A percentile compares a stretch with the other conserved stretches of the same genome.
phyloP scores from a whole-genome alignment of 345 rosid genomes.

The Adansonia digitata region DNA sequence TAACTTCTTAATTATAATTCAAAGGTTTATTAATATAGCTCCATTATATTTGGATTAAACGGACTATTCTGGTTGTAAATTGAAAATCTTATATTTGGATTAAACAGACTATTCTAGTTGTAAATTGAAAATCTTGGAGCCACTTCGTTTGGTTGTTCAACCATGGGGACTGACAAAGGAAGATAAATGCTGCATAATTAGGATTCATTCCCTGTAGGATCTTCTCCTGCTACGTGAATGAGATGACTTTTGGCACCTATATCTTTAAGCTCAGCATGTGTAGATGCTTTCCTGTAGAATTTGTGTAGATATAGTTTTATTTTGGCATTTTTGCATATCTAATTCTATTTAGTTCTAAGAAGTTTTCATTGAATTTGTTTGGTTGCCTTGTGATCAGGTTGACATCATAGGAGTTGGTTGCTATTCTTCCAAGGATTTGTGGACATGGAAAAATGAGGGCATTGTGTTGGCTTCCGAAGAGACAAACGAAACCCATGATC shows the following conservation, averaged over 20 bases:
- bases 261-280: background rate
- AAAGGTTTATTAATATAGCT: background rate
- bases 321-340: background rate
- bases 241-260: background rate
- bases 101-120: background rate
- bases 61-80: background rate
- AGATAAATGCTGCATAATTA: conserved; percentile 1
- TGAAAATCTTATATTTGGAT: background rate
- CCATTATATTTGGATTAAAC: background rate
- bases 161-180: background rate
- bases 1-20: background rate
- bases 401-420: conserved; percentile 94
- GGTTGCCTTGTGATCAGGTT: conserved; percentile 49
- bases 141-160: background rate
- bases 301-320: background rate
- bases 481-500: conserved; percentile 65
- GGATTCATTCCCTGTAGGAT: background rate
- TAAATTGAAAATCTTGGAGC: background rate
- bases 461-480: conserved; percentile 71
- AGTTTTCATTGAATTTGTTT: background rate
- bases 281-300: background rate
- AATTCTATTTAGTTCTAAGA: background rate
- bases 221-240: background rate
- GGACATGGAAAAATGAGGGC: conserved; percentile 93
- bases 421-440: conserved; percentile 89